Base-by-base conservation (phyloP, 208 protist genomes). In the Wallacemonas rigidus region DNA sequence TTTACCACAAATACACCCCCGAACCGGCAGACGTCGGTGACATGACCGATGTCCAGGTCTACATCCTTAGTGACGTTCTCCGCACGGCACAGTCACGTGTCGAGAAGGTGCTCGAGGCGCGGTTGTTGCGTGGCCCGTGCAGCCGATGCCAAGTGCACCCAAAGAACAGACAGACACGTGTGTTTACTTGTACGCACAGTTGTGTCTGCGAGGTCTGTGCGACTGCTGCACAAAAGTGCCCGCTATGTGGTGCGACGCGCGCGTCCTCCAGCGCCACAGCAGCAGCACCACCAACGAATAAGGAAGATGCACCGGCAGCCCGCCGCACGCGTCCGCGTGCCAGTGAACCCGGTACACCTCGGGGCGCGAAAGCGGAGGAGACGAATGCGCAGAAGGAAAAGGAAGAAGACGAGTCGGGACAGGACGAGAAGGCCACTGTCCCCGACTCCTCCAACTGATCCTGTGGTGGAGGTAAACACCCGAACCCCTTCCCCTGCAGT, bases 1-100 rank as follows among this genome's bases (percentile, higher is more conserved):
- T 93, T 26, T 70, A 71, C 1, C 64, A 85, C 44, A 75, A 76
- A 60, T 91, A 93, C 82, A 84, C 71, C 2, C 87, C 90, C 1
- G 83, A 88, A 44, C 83, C 90, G 0, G 90, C 81, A 8, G 83
- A 88, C 15, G 82, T 95, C 12, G 83, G 80, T 6, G 75, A 76
- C 55, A 91, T 95, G 87, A 81, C 76, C n/a, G 90, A 95, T 60
- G 81, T 82, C 65, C 83, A 95, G 43, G 82, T 93, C n/a, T 87
- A 77, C 74, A 48, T 87, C 1, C 63, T 92, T 5, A 56, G 71
- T 26, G 77, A 86, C 36, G 50, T 91, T 2, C 36, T 89, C 17
- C 40, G 41, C 11, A 69, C 89, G 3, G 57, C 86, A 4, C 62
- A 65, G 45, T 17, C 72, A 12, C 72, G 76, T 41, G 75, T 92